phyloP scores from a whole-genome alignment of 1,284 basidiomycete genomes.

The Melampsora americana region DNA sequence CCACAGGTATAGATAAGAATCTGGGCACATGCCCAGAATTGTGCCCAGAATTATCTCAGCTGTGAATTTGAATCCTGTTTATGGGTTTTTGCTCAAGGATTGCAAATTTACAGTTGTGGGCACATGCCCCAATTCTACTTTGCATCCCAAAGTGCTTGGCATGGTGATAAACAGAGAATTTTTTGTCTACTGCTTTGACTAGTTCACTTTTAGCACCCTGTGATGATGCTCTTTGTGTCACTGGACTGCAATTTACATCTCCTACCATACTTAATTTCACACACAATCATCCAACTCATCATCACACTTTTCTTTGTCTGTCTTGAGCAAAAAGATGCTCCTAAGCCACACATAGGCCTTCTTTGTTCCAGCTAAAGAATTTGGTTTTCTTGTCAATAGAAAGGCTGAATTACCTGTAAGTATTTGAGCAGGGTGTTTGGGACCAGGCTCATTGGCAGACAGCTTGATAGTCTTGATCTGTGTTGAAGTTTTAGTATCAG shows the following conservation, averaged over 20 bases:
- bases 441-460: conserved; percentile 33
- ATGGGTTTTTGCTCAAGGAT: too few species aligned
- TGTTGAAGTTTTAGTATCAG: too few species aligned
- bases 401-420: conserved; percentile 35
- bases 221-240: conserved; percentile 16
- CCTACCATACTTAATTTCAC: conserved; percentile 7
- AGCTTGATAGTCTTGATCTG: conserved; percentile 43
- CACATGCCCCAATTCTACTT: too few species aligned
- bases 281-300: conserved; percentile 11
- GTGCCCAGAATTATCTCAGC: too few species aligned
- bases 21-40: too few species aligned
- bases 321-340: conserved; percentile 38
- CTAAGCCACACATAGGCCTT: conserved; percentile 20
- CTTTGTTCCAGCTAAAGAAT: conserved; percentile 35
- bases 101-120: too few species aligned
- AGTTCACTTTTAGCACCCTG: neutral
- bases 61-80: too few species aligned
- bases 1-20: too few species aligned
- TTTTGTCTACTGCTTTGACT: conserved; percentile 11
- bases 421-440: conserved; percentile 34
- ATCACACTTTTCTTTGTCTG: conserved; percentile 36
- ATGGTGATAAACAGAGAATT: too few species aligned
- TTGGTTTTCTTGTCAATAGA: conserved; percentile 13
- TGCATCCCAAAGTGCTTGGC: too few species aligned
- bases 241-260: conserved; percentile 30